Evolutionary conservation across 2,329 filamentous ascomycete species (phyloP).

Genomic region (Phyllosticta citribraziliensis): DNA sequence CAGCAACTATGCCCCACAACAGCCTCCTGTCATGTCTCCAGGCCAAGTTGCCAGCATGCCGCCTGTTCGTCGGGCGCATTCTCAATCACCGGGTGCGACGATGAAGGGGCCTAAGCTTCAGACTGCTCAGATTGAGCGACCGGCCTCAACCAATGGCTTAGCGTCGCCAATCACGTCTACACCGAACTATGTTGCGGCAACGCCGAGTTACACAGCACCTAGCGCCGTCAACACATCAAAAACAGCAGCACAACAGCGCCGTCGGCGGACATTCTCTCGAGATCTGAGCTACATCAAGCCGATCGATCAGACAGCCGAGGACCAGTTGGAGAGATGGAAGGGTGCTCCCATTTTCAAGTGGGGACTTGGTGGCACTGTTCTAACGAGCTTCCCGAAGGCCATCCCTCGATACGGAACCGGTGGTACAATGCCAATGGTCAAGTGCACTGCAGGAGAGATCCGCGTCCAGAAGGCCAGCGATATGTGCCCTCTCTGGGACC

Average conservation of each 20-base stretch:
- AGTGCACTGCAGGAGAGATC: constrained; percentile 73
- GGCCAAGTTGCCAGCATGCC: background rate
- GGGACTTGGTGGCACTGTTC: constrained; percentile 73
- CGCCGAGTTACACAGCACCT: constrained; percentile 16
- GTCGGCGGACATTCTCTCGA: constrained; percentile 35
- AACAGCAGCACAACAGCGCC: constrained; percentile 12
- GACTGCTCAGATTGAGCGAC: constrained; percentile 37
- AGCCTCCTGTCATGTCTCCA: constrained; percentile 27
- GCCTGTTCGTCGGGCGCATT: constrained; percentile 34
- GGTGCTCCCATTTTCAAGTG: constrained; percentile 79
- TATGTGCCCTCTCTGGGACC: constrained; percentile 59
- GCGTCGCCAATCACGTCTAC: constrained; percentile 24
- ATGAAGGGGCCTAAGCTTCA: constrained; percentile 39
- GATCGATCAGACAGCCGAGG: constrained; percentile 48
- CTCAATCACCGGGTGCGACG: constrained; percentile 49
- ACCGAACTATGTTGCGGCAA: constrained; percentile 17
- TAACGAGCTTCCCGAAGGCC: constrained; percentile 81
- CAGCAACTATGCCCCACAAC: constrained; percentile 28
- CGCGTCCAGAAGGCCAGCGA: constrained; percentile 68
- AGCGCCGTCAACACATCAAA: background rate
- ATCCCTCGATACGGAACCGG: constrained; percentile 76
- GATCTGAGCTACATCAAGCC: constrained; percentile 48
- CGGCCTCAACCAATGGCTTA: constrained; percentile 45
- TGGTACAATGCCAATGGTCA: constrained; percentile 63
- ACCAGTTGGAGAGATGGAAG: constrained; percentile 82